Conservation (phyloP, 2,329 filamentous ascomycete genomes). For the Beauveria rudraprayagi region DNA sequence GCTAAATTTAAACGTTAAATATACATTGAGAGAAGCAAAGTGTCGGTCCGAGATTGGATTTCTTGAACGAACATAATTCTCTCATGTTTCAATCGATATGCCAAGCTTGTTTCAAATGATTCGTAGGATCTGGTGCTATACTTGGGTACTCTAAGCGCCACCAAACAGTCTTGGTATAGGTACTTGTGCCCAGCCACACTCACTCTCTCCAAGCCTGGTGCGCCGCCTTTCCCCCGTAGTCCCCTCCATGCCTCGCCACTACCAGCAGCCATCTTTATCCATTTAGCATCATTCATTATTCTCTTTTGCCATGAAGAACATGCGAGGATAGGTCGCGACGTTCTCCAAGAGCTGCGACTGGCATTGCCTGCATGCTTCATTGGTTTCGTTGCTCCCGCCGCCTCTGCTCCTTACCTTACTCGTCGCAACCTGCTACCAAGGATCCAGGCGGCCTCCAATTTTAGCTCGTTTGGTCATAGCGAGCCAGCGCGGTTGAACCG, state of each 20-base stretch:
- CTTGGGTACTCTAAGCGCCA: too few species aligned
- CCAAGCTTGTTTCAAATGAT: too few species aligned
- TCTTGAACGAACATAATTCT: too few species aligned
- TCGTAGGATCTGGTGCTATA: too few species aligned
- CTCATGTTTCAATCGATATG: too few species aligned
- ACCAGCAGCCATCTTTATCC: neutral
- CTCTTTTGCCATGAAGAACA: neutral
- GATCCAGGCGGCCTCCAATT: slow-evolving; percentile 7
- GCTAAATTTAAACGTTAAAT: too few species aligned
- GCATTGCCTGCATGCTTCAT: neutral
- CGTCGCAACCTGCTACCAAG: neutral
- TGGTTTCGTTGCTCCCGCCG: neutral
- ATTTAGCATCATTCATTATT: neutral
- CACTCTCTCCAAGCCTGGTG: neutral
- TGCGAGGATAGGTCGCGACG: neutral
- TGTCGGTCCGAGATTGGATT: too few species aligned
- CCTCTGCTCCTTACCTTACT: neutral
- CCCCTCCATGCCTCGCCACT: neutral
- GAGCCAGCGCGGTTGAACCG: neutral
- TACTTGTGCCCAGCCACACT: neutral
- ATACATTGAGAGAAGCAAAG: too few species aligned
- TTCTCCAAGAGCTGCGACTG: neutral
- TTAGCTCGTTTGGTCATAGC: neutral
- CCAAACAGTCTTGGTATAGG: neutral
- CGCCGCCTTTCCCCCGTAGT: neutral